Evolutionary conservation across 2,329 filamentous ascomycete genomes (phyloP), one percentile per base, ranked within the genome.

Genomic region (Aphanocladium album): DNA sequence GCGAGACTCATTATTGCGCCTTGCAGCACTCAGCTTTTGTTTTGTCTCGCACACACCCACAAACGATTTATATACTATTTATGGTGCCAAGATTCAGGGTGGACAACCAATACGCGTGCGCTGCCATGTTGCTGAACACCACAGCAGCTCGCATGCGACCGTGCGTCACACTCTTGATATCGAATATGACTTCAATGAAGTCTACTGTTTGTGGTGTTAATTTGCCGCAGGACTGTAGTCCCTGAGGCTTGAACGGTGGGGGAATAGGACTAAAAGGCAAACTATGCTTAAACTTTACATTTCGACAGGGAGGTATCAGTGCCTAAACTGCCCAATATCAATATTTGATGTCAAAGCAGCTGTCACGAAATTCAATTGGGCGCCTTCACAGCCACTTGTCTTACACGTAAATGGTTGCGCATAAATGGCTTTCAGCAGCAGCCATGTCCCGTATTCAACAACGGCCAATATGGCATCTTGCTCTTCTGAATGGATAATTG

Each of bases 331-430:
- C 55, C 33, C 55, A 43, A 57, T 7, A 47, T 47, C 54, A 47
- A 57, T 57, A 57, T 17, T 47, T 47, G 11, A 7, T 17, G 14
- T 35, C 41, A 37, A 37, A 33, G 8, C 45, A 45, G 27, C 33
- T 35, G 14, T 9, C 5, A 43, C n/a, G 11, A 11, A 21, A 21
- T 23, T 19, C 35, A 14, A 43, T 43, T 57, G 16, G 46, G 19
- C 35, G 55, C 45, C 47, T 35, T 59, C n/a, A 21, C 19, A 45
- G 56, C 56, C 56, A 43, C 47, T 43, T 59, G 47, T 52, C 56
- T 57, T 59, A 52, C 56, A 45, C 37, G 14, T 39, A 35, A 23
- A 33, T 16, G 17, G 23, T 35, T 52, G 33, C 35, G 45, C 46
- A 35, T 50, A 27, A 5, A 39, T 41, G 33, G 55, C 46, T 57